Base-by-base conservation (phyloP, 2,329 filamentous ascomycete genomes). In the Trichophyton benhamiae region DNA sequence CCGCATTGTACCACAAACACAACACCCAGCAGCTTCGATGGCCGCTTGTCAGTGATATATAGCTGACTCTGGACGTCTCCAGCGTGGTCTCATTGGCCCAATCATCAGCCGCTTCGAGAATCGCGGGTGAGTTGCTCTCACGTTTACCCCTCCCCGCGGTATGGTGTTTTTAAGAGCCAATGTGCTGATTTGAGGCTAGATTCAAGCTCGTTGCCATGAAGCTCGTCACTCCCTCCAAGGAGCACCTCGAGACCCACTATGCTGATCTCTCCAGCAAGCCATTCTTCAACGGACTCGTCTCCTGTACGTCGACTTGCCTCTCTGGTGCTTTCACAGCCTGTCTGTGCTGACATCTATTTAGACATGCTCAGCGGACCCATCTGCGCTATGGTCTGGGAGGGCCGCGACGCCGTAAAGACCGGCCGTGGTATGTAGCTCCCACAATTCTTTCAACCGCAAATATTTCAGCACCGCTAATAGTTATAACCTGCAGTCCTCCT, bases 321-420 rank as follows among this genome's bases (percentile, higher is more conserved):
- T 11, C 30, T 11, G 13, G 3, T 2, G 33, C 20, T 27, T 27
- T 27, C 20, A 52, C 15, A 25, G 20, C 20, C 42, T 49, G 25
- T 20, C 42, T 49, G 25, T 62, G 30, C 36, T 58, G 6, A 58
- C 55, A 33, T 7, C 55, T 27, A 44, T 55, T 65, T 68, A 95
- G 91, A 97, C 86, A 99, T 97, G 94, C 82, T 85, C 78, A 91
- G 87, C 78, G 94, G 94, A 77, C 94, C 94, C 77, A 92, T 99
- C 82, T 87, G 84, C 83, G 94, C 94, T 82, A 99, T 97, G 92
- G 88, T 99, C 80, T 99, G 94, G 94, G 91, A 99, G 81, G 94
- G 94, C 76, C 89, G 88, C 84, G 91, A 99, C 75, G 94, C 87
- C 79, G 91, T 96, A 85, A 97, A 97, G 89, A 96, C 91, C 71